Base-by-base conservation (phyloP, 2,329 filamentous ascomycete genomes). In the Graphilbum ipis-grandicollis region DNA sequence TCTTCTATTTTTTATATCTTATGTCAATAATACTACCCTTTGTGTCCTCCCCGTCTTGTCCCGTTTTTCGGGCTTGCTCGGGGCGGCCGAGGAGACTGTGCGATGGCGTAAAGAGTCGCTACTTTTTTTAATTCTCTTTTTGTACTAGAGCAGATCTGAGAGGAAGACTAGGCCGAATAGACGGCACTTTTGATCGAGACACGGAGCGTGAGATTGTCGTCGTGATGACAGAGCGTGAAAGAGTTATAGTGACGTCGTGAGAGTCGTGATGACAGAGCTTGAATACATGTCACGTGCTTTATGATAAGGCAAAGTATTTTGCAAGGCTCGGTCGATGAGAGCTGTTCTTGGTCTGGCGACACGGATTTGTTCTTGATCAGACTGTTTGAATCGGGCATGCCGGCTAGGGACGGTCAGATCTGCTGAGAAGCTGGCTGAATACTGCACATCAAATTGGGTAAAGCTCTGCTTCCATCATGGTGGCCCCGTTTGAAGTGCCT, bases 131-230 rank as follows among this genome's bases (percentile, higher is more conserved):
- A 44, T 52, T 54, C 40, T 41, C 35, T n/a, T 48, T 48, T 53
- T 49, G 52, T 51, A 49, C 52, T 50, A 51, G 48, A 51, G 49
- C 48, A 50, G 50, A 53, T 45, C 39, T 45, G 43, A 45, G 46
- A 40, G 41, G 39, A 44, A 39, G 42, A 42, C 40, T 34, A 39
- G 44, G 42, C 41, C 44, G 41, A 39, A 44, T 46, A 47, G 44
- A 47, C 59, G 53, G 54, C 37, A 51, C 47, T 59, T 59, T 59
- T 41, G 50, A 57, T 57, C 57, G 58, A 58, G n/a, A n/a, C n/a
- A n/a, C n/a, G n/a, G n/a, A 54, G 52, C 49, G 55, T 56, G 56
- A 59, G 56, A 47, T 45, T 25, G 23, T n/a, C n/a, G n/a, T n/a
- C n/a, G n/a, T n/a, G n/a, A n/a, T n/a, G n/a, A n/a, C n/a, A n/a